phyloP scores from a whole-genome alignment of 2,329 filamentous ascomycete species.

The Cladosporium sp. region DNA sequence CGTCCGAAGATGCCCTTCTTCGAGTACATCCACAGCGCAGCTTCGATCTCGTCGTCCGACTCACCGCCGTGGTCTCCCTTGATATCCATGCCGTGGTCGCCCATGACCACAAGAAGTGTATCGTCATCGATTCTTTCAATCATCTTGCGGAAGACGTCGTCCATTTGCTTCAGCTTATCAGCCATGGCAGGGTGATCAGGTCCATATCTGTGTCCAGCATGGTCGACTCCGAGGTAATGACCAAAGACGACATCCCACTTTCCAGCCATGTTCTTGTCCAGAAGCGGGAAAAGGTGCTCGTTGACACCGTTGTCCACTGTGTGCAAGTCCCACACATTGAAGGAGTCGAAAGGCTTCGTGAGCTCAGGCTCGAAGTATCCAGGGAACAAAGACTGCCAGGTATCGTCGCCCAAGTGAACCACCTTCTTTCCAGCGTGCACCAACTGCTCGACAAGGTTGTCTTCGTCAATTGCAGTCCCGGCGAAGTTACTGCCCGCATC shows the following conservation, averaged over 20 bases:
- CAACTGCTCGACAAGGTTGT: slow-evolving; percentile 66
- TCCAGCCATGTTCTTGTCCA: slow-evolving; percentile 58
- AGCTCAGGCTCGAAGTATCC: slow-evolving; percentile 86
- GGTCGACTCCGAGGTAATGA: slow-evolving; percentile 91
- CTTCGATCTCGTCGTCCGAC: slow-evolving; percentile 91
- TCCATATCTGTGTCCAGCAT: slow-evolving; percentile 93
- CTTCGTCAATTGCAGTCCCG: slow-evolving; percentile 91
- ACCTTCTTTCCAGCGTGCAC: slow-evolving; percentile 65
- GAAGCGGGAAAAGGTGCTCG: slow-evolving; percentile 80
- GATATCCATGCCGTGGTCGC: slow-evolving; percentile 97
- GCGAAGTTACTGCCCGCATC: slow-evolving; percentile 94
- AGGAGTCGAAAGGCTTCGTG: slow-evolving; percentile 87
- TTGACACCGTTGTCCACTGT: slow-evolving; percentile 94
- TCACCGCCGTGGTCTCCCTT: slow-evolving; percentile 99
- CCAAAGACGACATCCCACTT: slow-evolving; percentile 95
- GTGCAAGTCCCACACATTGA: slow-evolving; percentile 97
- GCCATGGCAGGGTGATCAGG: slow-evolving; percentile 90
- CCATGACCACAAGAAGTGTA: slow-evolving; percentile 90
- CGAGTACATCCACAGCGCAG: slow-evolving; percentile 97
- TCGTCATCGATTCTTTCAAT: slow-evolving; percentile 70
- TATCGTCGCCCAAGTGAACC: slow-evolving; percentile 95
- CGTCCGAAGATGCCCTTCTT: slow-evolving; percentile 81
- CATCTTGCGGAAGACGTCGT: slow-evolving; percentile 68
- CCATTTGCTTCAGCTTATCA: slow-evolving; percentile 87
- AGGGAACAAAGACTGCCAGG: slow-evolving; percentile 90